These are phyloP conservation scores for Penicillium polonicum DNA, from an alignment of 2,329 filamentous ascomycete species.

Conservation along the genomic window DNA sequence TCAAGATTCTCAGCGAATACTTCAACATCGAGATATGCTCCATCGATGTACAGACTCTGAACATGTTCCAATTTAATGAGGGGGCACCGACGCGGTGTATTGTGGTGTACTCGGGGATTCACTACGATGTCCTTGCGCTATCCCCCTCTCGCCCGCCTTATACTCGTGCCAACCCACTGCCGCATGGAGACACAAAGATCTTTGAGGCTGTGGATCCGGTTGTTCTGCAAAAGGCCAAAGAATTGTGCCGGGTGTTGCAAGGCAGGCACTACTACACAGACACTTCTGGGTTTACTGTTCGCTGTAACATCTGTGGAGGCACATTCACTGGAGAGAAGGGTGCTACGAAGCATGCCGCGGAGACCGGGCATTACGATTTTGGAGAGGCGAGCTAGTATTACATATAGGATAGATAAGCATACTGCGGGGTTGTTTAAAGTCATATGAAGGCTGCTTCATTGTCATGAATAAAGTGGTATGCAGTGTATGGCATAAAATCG, in stretches of 20 bases:
- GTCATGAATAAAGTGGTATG: slow-evolving; percentile 6
- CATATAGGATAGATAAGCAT: background rate
- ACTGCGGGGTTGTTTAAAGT: background rate
- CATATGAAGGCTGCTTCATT: background rate
- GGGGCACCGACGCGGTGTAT: slow-evolving; percentile 68
- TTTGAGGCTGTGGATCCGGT: slow-evolving; percentile 60
- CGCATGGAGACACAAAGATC: slow-evolving; percentile 77
- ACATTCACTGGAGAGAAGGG: slow-evolving; percentile 48
- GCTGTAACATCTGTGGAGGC: slow-evolving; percentile 63
- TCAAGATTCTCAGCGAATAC: slow-evolving; percentile 78
- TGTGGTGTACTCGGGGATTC: slow-evolving; percentile 86
- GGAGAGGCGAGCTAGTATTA: slow-evolving; percentile 42
- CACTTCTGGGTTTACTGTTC: slow-evolving; percentile 73
- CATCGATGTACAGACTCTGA: slow-evolving; percentile 70
- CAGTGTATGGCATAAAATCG: slow-evolving; percentile 12
- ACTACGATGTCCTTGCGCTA: slow-evolving; percentile 87
- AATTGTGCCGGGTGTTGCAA: slow-evolving; percentile 65
- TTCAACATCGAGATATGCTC: slow-evolving; percentile 84
- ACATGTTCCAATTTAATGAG: slow-evolving; percentile 77
- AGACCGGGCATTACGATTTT: slow-evolving; percentile 52
- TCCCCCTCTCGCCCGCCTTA: slow-evolving; percentile 60
- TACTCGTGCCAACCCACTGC: slow-evolving; percentile 57
- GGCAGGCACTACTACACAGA: slow-evolving; percentile 84
- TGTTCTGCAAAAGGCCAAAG: slow-evolving; percentile 60
- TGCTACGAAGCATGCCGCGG: slow-evolving; percentile 47